Evolutionary conservation across 768 basidiomycete species (phyloP).

Genomic region (Russula dissimulans): DNA sequence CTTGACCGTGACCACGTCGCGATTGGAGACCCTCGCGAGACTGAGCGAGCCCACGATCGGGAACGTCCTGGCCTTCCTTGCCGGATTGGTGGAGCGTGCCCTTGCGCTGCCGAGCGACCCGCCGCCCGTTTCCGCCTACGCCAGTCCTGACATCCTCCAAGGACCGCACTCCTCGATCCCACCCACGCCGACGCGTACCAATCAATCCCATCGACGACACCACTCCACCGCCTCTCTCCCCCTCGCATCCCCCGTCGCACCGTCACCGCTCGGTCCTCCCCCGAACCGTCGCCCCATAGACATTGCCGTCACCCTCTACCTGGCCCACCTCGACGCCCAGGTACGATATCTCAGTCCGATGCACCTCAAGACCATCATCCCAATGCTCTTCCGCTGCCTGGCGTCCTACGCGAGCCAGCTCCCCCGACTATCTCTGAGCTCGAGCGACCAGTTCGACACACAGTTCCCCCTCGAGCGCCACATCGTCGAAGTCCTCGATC

Average conservation of each 20-base stretch:
- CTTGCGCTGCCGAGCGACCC: conserved; percentile 26
- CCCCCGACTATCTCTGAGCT: conserved; percentile 53
- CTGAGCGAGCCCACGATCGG: conserved; percentile 50
- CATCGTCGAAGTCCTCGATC: conserved; percentile 46
- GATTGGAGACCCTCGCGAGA: conserved; percentile 46
- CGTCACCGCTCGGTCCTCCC: conserved; percentile 23
- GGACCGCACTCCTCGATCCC: conserved; percentile 2
- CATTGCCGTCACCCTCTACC: conserved; percentile 51
- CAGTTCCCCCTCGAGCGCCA: conserved; percentile 39
- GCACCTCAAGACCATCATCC: conserved; percentile 49
- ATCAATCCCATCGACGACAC: conserved; percentile 51
- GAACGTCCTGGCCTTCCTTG: conserved; percentile 53
- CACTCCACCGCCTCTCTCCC: conserved; percentile 51
- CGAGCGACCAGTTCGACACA: conserved; percentile 26
- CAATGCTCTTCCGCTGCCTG: conserved; percentile 62
- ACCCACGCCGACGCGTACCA: conserved; percentile 23
- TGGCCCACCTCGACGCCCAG: conserved; percentile 53
- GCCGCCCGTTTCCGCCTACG: conserved; percentile 16
- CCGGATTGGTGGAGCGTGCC: conserved; percentile 44
- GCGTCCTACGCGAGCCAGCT: conserved; percentile 58
- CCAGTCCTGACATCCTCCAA: conserved; percentile 26
- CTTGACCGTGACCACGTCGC: conserved; percentile 42
- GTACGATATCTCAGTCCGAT: conserved; percentile 48
- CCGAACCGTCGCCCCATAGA: conserved; percentile 46
- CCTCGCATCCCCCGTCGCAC: conserved; percentile 29